Conservation (phyloP, 2,329 filamentous ascomycete genomes). For the Clarireedia paspali region DNA sequence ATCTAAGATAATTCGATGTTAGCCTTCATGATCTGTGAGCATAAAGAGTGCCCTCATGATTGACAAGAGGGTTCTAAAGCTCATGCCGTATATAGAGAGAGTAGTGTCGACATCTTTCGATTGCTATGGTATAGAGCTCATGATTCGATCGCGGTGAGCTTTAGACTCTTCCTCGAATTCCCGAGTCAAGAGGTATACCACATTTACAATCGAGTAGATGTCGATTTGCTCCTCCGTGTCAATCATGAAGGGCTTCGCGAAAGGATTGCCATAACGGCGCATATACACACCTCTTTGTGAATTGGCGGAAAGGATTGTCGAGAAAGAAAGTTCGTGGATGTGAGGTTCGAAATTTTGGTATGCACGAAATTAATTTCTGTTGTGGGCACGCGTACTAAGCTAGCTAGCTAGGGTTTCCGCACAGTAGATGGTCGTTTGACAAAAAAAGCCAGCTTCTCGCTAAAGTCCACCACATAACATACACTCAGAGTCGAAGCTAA, state of each 20-base stretch:
- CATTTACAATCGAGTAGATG: slow-evolving; percentile 25
- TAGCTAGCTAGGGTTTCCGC: slow-evolving; percentile 1
- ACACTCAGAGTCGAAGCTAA: slow-evolving; percentile 9
- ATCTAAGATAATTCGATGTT: slow-evolving; percentile 47
- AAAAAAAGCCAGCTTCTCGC: slow-evolving; percentile 1
- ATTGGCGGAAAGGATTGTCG: slow-evolving; percentile 6
- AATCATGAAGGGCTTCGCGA: slow-evolving; percentile 29
- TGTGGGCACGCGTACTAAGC: slow-evolving; percentile 11
- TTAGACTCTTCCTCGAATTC: neutral
- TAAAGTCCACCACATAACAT: slow-evolving; percentile 1
- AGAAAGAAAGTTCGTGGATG: neutral
- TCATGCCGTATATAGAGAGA: slow-evolving; percentile 55
- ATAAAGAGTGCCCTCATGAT: slow-evolving; percentile 60
- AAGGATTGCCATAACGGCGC: slow-evolving; percentile 4
- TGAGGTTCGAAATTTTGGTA: neutral
- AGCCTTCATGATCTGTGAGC: slow-evolving; percentile 56
- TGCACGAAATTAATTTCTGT: slow-evolving; percentile 4
- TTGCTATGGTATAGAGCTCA: slow-evolving; percentile 11
- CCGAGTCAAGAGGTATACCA: neutral
- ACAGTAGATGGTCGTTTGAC: neutral
- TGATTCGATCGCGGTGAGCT: slow-evolving; percentile 3
- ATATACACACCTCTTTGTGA: slow-evolving; percentile 28
- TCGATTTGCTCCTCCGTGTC: slow-evolving; percentile 47
- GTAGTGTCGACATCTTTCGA: slow-evolving; percentile 46
- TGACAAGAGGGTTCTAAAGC: slow-evolving; percentile 59